Conservation (phyloP, 108 stramenopile genomes). For the Nannochloropsis oceanica region DNA sequence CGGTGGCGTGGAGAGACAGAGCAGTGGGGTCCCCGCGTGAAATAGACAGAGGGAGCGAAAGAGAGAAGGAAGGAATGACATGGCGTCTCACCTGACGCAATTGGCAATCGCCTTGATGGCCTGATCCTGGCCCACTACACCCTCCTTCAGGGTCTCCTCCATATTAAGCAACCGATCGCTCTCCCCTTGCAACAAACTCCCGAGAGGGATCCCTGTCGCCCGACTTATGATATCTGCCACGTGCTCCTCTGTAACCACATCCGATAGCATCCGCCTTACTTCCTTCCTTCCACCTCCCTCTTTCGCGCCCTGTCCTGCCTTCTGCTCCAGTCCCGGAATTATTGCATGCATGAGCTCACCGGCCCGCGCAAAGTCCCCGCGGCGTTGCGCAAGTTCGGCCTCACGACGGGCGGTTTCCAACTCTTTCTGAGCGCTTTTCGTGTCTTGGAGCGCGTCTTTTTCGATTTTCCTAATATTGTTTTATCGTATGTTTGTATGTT, state of each 20-base stretch:
- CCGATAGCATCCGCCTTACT: background rate
- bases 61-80: too few relatives aligned
- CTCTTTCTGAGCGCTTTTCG: background rate
- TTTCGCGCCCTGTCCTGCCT: slow-evolving; percentile 50
- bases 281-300: background rate
- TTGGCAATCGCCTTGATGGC: background rate
- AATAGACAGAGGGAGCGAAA: too few relatives aligned
- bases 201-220: background rate
- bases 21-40: background rate
- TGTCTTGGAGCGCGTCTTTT: background rate
- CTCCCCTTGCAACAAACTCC: background rate
- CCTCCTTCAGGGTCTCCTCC: background rate
- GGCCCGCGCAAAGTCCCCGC: slow-evolving; percentile 59
- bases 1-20: too few relatives aligned
- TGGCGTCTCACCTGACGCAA: background rate
- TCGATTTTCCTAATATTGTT: background rate
- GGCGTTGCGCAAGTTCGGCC: slow-evolving; percentile 51
- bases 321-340: slow-evolving; percentile 61
- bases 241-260: slow-evolving; percentile 43
- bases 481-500: too few relatives aligned
- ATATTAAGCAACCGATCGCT: background rate
- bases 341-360: slow-evolving; percentile 74
- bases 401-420: background rate
- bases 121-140: background rate
- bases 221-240: slow-evolving; percentile 39